Percentiles rank a stretch among this genome's conserved stretches.
Conservation (phyloP, 371 early-diverging fungal genomes). For the Apophysomyces elegans region DNA sequence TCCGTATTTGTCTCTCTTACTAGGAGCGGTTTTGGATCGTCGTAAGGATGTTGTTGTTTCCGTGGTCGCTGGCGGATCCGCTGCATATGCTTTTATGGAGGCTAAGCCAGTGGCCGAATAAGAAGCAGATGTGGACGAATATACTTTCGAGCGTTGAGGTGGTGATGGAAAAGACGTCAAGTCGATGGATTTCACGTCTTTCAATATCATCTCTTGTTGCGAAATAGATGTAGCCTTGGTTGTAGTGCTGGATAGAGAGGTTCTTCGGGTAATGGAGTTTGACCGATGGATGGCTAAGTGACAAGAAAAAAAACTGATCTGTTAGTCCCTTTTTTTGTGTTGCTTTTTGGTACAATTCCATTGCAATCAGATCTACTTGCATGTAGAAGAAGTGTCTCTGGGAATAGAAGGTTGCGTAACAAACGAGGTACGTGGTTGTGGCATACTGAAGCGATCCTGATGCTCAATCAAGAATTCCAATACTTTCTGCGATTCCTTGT, state of each 20-base stretch:
- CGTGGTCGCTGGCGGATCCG: constrained; percentile 1
- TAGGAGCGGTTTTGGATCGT: constrained; percentile 28
- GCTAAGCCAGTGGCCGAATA: constrained; percentile 1
- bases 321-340: too few species aligned
- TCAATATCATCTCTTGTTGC: background rate
- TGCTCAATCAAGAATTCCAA: constrained; percentile 61
- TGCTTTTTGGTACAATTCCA: too few species aligned
- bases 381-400: background rate
- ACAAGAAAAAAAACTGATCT: too few species aligned
- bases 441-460: constrained; percentile 36
- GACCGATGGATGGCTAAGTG: background rate
- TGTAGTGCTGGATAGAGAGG: background rate
- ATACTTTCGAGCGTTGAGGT: background rate
- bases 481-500: constrained; percentile 63
- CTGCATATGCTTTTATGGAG: background rate
- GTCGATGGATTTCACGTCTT: constrained; percentile 1
- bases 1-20: constrained; percentile 24
- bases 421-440: constrained; percentile 21
- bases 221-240: background rate
- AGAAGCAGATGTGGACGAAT: background rate
- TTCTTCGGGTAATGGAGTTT: background rate
- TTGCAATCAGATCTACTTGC: background rate
- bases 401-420: background rate
- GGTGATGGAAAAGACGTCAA: constrained; percentile 12
- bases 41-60: background rate